Evolutionary conservation across 1,284 basidiomycete genomes (phyloP).

Genomic region (Pterula multifida): DNA sequence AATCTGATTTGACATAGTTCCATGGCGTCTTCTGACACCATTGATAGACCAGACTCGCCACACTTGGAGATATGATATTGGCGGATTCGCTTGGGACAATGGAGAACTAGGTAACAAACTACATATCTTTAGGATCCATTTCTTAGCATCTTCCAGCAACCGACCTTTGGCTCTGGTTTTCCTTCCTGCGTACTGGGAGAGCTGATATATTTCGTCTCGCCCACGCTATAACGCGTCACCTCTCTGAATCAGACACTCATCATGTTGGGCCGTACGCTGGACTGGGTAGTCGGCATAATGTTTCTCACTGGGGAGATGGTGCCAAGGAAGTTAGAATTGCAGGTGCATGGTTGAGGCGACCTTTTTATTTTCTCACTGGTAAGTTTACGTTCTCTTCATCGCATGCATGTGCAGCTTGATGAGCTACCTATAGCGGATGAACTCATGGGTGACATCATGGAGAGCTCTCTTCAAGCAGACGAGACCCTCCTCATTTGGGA

Average conservation of each 20-base stretch:
- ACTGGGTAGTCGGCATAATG: conserved; percentile 28
- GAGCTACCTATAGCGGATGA: conserved; percentile 21
- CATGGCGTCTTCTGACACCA: neutral
- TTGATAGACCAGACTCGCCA: conserved; percentile 24
- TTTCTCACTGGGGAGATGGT: conserved; percentile 33
- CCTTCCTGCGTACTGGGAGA: conserved; percentile 29
- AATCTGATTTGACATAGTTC: neutral
- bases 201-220: conserved; percentile 28
- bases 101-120: conserved; percentile 19
- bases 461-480: conserved; percentile 25
- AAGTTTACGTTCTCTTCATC: too few relatives aligned
- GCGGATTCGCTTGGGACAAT: conserved; percentile 29
- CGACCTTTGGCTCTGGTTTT: conserved; percentile 32
- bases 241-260: conserved; percentile 30
- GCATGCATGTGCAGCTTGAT: neutral
- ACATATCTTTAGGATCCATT: neutral
- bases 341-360: conserved; percentile 23
- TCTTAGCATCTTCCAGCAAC: conserved; percentile 16
- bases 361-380: conserved; percentile 29
- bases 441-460: conserved; percentile 29
- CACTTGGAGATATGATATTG: conserved; percentile 31
- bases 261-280: conserved; percentile 28
- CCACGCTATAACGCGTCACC: conserved; percentile 26
- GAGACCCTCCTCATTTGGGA: conserved; percentile 30
- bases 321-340: conserved; percentile 30